Evolutionary conservation across 2,329 filamentous ascomycete genomes (phyloP).

Genomic region (Erysiphe pulchra): DNA sequence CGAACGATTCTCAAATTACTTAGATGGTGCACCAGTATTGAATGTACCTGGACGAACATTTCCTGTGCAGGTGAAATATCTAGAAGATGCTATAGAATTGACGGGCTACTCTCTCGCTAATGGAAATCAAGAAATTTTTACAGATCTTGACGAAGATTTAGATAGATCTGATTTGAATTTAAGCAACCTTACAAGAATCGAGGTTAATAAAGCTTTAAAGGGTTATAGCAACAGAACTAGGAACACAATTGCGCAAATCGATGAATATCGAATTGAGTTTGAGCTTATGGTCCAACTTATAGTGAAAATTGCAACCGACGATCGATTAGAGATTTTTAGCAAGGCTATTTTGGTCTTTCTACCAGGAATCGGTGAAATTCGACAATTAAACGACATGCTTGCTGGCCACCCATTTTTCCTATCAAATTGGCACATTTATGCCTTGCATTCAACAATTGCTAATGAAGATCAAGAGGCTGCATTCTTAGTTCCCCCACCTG

Average conservation of each 20-base stretch:
- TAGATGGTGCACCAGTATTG: conserved; percentile 63
- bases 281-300: conserved; percentile 64
- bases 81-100: conserved; percentile 79
- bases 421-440: conserved; percentile 60
- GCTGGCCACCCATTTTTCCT: conserved; percentile 51
- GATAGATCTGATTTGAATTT: conserved; percentile 22
- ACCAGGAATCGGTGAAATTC: conserved; percentile 81
- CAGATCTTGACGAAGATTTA: conserved; percentile 36
- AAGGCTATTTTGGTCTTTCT: conserved; percentile 86
- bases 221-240: conserved; percentile 55
- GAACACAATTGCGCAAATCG: conserved; percentile 47
- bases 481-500: conserved; percentile 60
- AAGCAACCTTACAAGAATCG: conserved; percentile 19
- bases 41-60: conserved; percentile 86
- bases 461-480: conserved; percentile 91
- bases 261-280: conserved; percentile 83
- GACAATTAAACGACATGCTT: conserved; percentile 66
- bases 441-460: conserved; percentile 80
- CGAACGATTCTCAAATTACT: conserved; percentile 68
- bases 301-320: conserved; percentile 43
- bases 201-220: conserved; percentile 37
- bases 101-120: conserved; percentile 44
- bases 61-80: conserved; percentile 62
- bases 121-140: conserved; percentile 20
- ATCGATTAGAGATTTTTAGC: conserved; percentile 44